phyloP scores from a whole-genome alignment of 169 alveolate species.

The Plasmodium adleri region DNA sequence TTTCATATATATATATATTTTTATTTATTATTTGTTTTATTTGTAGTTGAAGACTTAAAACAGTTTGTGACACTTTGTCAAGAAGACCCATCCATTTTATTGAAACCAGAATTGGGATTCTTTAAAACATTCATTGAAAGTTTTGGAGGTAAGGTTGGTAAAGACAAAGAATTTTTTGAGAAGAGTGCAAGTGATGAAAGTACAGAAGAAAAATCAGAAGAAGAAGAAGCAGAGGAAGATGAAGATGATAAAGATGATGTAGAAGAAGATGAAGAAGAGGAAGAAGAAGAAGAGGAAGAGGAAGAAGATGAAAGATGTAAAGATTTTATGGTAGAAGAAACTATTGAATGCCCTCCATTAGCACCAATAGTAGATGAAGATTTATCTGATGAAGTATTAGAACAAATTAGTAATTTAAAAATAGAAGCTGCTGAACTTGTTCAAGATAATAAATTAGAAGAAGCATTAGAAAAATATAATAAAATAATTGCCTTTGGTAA shows the following conservation, averaged over 20 bases:
- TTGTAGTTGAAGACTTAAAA: constrained; percentile 82
- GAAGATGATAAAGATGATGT: constrained; percentile 34
- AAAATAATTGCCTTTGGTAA: constrained; percentile 79
- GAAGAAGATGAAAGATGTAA: constrained; percentile 63
- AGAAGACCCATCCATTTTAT: constrained; percentile 79
- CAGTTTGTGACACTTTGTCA: constrained; percentile 78
- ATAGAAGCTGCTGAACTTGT: constrained; percentile 77
- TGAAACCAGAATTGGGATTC: constrained; percentile 80
- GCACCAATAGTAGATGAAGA: constrained; percentile 83
- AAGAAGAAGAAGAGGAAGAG: constrained; percentile 55
- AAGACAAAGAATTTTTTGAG: constrained; percentile 38
- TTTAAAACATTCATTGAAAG: constrained; percentile 80
- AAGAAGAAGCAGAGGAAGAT: constrained; percentile 49
- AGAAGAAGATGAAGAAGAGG: constrained; percentile 77
- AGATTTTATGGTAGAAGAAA: constrained; percentile 78
- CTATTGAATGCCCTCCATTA: constrained; percentile 80
- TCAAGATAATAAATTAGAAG: constrained; percentile 74
- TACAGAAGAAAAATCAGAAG: constrained; percentile 73
- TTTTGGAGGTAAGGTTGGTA: constrained; percentile 78
- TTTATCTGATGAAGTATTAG: constrained; percentile 80
- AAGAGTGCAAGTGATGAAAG: constrained; percentile 59
- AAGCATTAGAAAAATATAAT: constrained; percentile 78
- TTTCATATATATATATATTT: neutral
- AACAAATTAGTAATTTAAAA: constrained; percentile 79
- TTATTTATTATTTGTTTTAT: neutral